Evolutionary conservation across 495 filamentous ascomycete genomes (phyloP).

Genomic region (Daldinia loculata): DNA sequence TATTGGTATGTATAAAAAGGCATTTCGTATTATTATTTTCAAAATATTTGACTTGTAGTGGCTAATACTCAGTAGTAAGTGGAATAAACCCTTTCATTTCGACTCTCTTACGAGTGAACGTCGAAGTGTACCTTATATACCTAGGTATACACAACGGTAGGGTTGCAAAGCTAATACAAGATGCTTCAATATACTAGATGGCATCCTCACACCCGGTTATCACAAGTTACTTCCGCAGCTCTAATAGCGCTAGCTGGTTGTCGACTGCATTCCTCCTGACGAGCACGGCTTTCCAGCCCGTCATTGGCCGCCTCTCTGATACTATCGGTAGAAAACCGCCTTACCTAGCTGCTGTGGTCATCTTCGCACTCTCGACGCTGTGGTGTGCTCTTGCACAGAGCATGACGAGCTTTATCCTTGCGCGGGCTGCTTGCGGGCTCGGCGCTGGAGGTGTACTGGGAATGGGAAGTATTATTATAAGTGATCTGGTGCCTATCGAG

Average conservation of each 20-base stretch:
- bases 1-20: conserved; percentile 47
- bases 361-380: conserved; percentile 72
- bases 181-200: conserved; percentile 55
- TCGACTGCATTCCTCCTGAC: conserved; percentile 83
- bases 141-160: not conserved
- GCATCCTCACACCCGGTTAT: conserved; percentile 83
- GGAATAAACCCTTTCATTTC: not conserved
- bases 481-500: conserved; percentile 79
- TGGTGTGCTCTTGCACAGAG: conserved; percentile 78
- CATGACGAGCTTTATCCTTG: conserved; percentile 76
- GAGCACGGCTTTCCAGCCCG: conserved; percentile 75
- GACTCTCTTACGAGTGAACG: not conserved
- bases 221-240: conserved; percentile 77
- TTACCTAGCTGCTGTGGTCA: conserved; percentile 67
- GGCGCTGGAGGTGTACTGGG: conserved; percentile 78
- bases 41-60: not conserved
- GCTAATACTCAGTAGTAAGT: not conserved
- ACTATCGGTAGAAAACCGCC: conserved; percentile 74
- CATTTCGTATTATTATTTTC: not conserved
- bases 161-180: not conserved
- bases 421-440: conserved; percentile 75
- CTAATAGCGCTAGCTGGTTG: conserved; percentile 81
- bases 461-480: conserved; percentile 75
- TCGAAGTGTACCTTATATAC: not conserved
- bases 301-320: conserved; percentile 77